Conservation (phyloP, 306 rosid species). For the Ammopiptanthus mongolicus region DNA sequence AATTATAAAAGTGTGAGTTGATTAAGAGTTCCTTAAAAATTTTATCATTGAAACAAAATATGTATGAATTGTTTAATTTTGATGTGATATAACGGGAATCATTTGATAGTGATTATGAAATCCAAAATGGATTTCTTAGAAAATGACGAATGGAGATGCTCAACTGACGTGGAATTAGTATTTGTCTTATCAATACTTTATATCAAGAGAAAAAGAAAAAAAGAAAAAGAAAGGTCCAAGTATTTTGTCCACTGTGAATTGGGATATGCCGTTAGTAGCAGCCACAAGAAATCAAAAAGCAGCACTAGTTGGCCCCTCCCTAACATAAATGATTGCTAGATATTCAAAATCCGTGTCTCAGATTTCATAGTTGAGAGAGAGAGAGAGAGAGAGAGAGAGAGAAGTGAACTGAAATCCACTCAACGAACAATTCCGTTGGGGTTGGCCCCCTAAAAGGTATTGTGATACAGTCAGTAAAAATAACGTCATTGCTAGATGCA, state of each 20-base stretch:
- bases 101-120: too few relatives aligned
- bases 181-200: background rate
- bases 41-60: too few relatives aligned
- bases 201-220: background rate
- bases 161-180: too few relatives aligned
- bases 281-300: conserved; percentile 22
- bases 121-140: too few relatives aligned
- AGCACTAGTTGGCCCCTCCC: background rate
- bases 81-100: too few relatives aligned
- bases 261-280: conserved; percentile 14
- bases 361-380: background rate
- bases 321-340: background rate
- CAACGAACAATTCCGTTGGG: conserved; percentile 27
- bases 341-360: conserved; percentile 24
- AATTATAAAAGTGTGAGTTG: too few relatives aligned
- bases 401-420: background rate
- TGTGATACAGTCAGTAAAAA: too few relatives aligned
- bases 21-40: too few relatives aligned
- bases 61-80: too few relatives aligned
- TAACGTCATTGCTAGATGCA: background rate
- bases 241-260: background rate
- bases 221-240: background rate
- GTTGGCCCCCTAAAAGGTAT: background rate
- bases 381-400: background rate
- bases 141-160: too few relatives aligned